A percentile compares a stretch with the other conserved stretches of the same genome.
These are phyloP conservation scores for Talaromyces piceae DNA, from an alignment of 2,329 filamentous ascomycete genomes.

Conservation along the genomic window DNA sequence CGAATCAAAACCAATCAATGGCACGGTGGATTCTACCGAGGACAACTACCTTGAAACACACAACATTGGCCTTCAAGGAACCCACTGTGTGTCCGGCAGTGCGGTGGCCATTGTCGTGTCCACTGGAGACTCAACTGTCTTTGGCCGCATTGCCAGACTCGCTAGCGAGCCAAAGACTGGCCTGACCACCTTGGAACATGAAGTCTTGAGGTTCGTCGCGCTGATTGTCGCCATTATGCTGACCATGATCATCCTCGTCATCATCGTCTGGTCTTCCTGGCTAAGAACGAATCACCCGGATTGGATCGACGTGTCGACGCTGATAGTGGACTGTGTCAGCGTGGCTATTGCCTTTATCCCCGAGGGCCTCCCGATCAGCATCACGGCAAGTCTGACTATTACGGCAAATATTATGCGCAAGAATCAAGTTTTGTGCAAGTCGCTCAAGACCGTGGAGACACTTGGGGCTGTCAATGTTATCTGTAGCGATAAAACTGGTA, in stretches of 20 bases:
- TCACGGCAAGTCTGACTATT: constrained; percentile 66
- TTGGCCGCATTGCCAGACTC: constrained; percentile 66
- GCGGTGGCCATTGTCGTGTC: constrained; percentile 62
- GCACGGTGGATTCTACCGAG: constrained; percentile 59
- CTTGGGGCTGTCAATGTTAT: constrained; percentile 66
- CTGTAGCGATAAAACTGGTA: constrained; percentile 69
- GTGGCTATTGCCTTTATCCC: constrained; percentile 71
- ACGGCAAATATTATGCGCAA: constrained; percentile 69
- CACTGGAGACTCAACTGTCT: constrained; percentile 66
- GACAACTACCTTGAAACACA: constrained; percentile 69
- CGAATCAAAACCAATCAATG: constrained; percentile 59
- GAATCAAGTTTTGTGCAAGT: constrained; percentile 73
- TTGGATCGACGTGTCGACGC: constrained; percentile 64
- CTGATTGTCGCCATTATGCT: constrained; percentile 16
- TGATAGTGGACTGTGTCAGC: constrained; percentile 67
- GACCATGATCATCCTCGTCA: constrained; percentile 42
- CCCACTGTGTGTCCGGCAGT: constrained; percentile 64
- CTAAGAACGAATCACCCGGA: constrained; percentile 57
- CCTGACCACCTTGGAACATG: constrained; percentile 62
- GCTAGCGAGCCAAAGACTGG: constrained; percentile 62
- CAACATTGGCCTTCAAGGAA: constrained; percentile 71
- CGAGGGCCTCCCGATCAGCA: constrained; percentile 63
- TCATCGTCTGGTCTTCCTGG: constrained; percentile 64
- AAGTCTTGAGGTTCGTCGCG: constrained; percentile 60
- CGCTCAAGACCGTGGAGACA: constrained; percentile 69